These are phyloP conservation scores for Rhodotorula glutinis DNA, from an alignment of 1,284 basidiomycete species.

Conservation along the genomic window DNA sequence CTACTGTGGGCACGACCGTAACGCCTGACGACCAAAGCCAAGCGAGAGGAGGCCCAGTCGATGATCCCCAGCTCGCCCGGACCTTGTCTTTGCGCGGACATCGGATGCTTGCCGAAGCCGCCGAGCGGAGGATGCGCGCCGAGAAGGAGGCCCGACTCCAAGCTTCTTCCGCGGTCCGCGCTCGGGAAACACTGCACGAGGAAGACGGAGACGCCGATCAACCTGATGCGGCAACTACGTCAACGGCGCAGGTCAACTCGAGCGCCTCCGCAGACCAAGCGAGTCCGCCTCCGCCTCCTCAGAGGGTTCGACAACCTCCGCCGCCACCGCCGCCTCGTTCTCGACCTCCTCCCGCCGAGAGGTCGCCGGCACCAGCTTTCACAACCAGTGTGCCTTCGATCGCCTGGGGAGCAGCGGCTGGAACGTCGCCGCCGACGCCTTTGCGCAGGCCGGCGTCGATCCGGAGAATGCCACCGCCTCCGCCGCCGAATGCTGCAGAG, in stretches of 20 bases:
- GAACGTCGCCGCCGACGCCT: not conserved
- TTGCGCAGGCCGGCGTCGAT: not conserved
- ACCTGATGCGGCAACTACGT: too few relatives aligned
- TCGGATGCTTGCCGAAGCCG: conserved; percentile 32
- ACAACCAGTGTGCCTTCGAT: not conserved
- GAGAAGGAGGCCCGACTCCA: conserved; percentile 12
- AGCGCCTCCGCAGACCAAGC: not conserved
- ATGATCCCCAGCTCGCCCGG: conserved; percentile 5
- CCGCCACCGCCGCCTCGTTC: conserved; percentile 6
- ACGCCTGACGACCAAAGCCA: too few relatives aligned
- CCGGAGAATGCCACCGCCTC: not conserved
- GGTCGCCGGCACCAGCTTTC: not conserved
- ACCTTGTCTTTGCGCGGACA: conserved; percentile 11
- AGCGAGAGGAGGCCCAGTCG: not conserved
- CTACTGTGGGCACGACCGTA: not conserved
- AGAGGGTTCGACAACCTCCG: not conserved
- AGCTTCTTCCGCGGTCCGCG: not conserved
- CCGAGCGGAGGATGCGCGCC: conserved; percentile 23
- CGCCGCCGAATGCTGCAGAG: not conserved
- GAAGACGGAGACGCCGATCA: not conserved
- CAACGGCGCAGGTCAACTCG: not conserved
- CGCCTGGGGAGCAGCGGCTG: not conserved
- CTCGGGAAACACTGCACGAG: too few relatives aligned
- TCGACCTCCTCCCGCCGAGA: not conserved
- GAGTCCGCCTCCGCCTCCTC: not conserved